Evolutionary conservation across 805 yeast species (phyloP).

Genomic region (Wickerhamomyces ciferrii): DNA sequence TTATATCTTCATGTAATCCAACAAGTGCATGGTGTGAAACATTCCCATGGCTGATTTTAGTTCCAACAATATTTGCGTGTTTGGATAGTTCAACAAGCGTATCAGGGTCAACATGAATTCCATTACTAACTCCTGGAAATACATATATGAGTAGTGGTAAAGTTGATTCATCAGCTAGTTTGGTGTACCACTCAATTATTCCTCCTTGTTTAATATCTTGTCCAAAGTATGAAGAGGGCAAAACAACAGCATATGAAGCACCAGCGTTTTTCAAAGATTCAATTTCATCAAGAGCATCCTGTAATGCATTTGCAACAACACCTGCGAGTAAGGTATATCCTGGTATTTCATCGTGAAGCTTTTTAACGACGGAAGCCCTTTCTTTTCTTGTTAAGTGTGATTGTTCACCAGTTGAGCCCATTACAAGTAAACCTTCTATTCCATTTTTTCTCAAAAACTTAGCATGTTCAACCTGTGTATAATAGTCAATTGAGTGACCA

Average conservation of each 20-base stretch:
- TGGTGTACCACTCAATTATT: slow-evolving; percentile 35
- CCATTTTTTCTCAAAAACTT: slow-evolving; percentile 37
- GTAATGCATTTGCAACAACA: slow-evolving; percentile 38
- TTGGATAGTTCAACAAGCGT: slow-evolving; percentile 29
- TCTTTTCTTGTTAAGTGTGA: slow-evolving; percentile 44
- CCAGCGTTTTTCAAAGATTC: slow-evolving; percentile 31
- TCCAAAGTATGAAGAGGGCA: slow-evolving; percentile 46
- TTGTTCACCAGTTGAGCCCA: slow-evolving; percentile 55
- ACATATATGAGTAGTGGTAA: slow-evolving; percentile 37
- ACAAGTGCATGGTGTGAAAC: slow-evolving; percentile 40
- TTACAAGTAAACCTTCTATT: slow-evolving; percentile 40
- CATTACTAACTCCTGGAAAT: slow-evolving; percentile 40
- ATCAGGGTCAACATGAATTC: slow-evolving; percentile 26
- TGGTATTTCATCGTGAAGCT: slow-evolving; percentile 31
- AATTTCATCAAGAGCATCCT: slow-evolving; percentile 39
- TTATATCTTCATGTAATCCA: slow-evolving; percentile 35
- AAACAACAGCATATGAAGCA: slow-evolving; percentile 33
- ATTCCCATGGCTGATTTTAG: slow-evolving; percentile 48
- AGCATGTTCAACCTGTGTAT: slow-evolving; percentile 40
- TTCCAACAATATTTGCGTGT: slow-evolving; percentile 42
- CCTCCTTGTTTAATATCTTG: slow-evolving; percentile 39
- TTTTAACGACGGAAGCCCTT: slow-evolving; percentile 29
- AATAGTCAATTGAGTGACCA: slow-evolving; percentile 33
- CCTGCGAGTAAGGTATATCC: slow-evolving; percentile 43
- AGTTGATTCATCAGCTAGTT: slow-evolving; percentile 31